Base-by-base conservation (phyloP, 176 grass and related monocot genomes). In the Paspalum notatum region DNA sequence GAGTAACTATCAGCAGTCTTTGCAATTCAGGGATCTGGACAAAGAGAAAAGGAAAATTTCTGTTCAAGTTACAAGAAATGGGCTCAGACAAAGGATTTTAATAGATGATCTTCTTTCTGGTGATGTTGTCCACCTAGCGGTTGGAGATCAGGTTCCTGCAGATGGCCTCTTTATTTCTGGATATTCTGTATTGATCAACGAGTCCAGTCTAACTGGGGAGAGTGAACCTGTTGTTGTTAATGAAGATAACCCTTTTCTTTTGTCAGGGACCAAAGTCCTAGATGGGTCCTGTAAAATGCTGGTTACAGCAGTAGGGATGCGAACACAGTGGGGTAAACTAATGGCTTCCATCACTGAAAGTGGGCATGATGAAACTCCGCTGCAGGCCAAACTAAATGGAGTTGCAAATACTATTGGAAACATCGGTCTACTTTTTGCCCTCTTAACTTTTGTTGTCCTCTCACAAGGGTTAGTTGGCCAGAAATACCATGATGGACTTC, bases 11-110 rank as follows among this genome's bases (percentile, higher is more conserved):
- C 73, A 87, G 44, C 91, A 93, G 80, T 90, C 85, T 25, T 77
- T 90, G 74, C 91, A 93, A 45, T 93, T 93, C 82, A 86, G 84
- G 59, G 91, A 90, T 80, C 89, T 93, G 79, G 88, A 93, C 73
- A 93, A 80, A 44, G 91, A 93, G 70, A 93, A 90, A 62, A 85
- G 86, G 51, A 93, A 93, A 74, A 88, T 93, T 13, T 61, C 55
- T 73, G 50, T 93, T 80, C 91, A 93, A 62, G 88, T 90, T 55
- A 90, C 85, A 18, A 76, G 88, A 54, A 43, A 83, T 57, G 83
- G 82, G 0, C 85, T 88, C 50, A 85, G 91, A 56, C 91, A 90
- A 62, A 93, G 51, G 51, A 62, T 83, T 37, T 63, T 87, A 18
- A 90, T 88, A 71, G 89, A 93, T 77, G 79, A 90, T 83, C 69